A percentile compares a stretch with the other conserved stretches of the same genome.
Evolutionary conservation across 2,329 filamentous ascomycete species (phyloP).

Genomic region (Penicillium sp.): DNA sequence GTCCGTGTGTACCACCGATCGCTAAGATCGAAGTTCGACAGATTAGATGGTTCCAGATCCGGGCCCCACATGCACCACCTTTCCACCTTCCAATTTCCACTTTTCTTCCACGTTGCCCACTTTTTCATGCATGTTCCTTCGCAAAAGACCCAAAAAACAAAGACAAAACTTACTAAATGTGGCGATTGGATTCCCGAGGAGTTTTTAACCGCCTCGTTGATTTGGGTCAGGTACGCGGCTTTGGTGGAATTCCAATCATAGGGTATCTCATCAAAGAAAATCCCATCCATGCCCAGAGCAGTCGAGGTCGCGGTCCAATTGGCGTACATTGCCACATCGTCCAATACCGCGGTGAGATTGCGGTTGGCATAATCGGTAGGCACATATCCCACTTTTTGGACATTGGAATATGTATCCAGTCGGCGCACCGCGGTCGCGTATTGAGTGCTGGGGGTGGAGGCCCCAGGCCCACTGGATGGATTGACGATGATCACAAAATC

Average conservation of each 20-base stretch:
- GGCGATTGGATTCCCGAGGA: background rate
- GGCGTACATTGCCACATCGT: background rate
- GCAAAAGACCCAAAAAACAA: background rate
- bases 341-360: background rate
- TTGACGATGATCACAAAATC: slow-evolving; percentile 1
- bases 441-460: background rate
- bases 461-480: slow-evolving; percentile 2
- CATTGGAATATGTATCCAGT: slow-evolving; percentile 1
- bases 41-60: background rate
- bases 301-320: slow-evolving; percentile 1
- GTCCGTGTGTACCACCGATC: background rate
- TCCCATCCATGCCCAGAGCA: slow-evolving; percentile 1
- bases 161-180: background rate
- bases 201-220: slow-evolving; percentile 1
- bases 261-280: slow-evolving; percentile 2
- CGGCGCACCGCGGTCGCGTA: background rate
- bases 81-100: background rate
- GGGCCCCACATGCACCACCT: background rate
- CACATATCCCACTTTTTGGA: slow-evolving; percentile 3
- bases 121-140: background rate
- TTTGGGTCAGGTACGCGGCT: background rate
- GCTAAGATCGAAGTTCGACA: background rate
- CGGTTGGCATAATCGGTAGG: background rate
- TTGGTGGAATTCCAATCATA: background rate
- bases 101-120: background rate